Base-by-base conservation (phyloP, 2,329 filamentous ascomycete genomes). In the Claviceps citrina region DNA sequence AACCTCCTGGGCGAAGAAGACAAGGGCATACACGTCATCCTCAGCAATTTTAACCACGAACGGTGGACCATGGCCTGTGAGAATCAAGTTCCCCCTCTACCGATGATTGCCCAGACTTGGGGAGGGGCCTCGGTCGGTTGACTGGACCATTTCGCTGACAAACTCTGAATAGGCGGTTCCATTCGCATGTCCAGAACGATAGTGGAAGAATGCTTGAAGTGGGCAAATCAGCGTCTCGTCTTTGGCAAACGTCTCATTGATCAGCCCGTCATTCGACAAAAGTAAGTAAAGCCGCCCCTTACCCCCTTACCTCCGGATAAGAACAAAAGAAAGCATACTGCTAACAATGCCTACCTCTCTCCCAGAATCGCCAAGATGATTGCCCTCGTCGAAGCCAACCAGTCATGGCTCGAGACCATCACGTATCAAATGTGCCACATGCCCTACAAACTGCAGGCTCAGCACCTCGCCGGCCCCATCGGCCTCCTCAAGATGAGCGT, bases 41-140 rank as follows among this genome's bases (percentile, higher is more conserved):
- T 91, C 54, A 76, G 73, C 62, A 93, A 93, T 64, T 93, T 93
- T 65, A 91, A 91, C 67, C 83, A 91, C 62, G 83, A 86, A 64
- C 72, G 82, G 25, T 85, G 81, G 70, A 79, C 72, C 61, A 84
- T 87, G 80, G 66, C 68, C 42, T 78, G 74, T 66, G 61, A 43
- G 48, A 31, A 51, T 3, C 26, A 8, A 27, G n/a, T n/a, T n/a
- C n/a, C n/a, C n/a, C n/a, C n/a, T n/a, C n/a, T n/a, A n/a, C n/a
- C n/a, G n/a, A n/a, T n/a, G n/a, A n/a, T n/a, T n/a, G n/a, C n/a
- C n/a, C n/a, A n/a, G n/a, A n/a, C n/a, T n/a, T n/a, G n/a, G n/a
- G n/a, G n/a, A n/a, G n/a, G n/a, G n/a, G n/a, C n/a, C n/a, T n/a
- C n/a, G n/a, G n/a, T n/a, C n/a, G n/a, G n/a, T n/a, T n/a, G n/a